Percentiles rank a stretch among this genome's conserved stretches.
Conservation (phyloP, 2,329 filamentous ascomycete genomes). For the Penicillium sp. region DNA sequence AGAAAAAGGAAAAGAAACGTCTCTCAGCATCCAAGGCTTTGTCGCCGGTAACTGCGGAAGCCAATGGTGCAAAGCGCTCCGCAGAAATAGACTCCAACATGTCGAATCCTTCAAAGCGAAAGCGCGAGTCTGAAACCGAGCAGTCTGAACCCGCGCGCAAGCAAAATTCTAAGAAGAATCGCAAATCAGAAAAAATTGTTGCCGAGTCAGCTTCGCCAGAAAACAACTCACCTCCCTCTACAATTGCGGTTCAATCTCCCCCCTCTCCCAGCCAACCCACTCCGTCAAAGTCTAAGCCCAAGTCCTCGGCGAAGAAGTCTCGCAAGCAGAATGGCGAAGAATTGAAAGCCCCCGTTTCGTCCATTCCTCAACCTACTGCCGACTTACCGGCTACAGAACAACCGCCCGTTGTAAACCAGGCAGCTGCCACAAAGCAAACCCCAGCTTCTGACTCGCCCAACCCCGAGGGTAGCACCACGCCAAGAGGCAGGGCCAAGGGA, state of each 20-base stretch:
- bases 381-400: not conserved
- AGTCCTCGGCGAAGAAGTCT: not conserved
- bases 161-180: conserved; percentile 6
- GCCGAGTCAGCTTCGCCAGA: not conserved
- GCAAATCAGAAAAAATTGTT: not conserved
- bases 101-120: conserved; percentile 28
- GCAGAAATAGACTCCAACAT: conserved; percentile 3
- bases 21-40: not conserved
- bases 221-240: not conserved
- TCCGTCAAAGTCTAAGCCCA: not conserved
- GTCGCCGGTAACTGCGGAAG: not conserved
- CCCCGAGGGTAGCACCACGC: not conserved
- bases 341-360: not conserved
- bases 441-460: not conserved
- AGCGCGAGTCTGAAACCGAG: conserved; percentile 20
- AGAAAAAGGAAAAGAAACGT: conserved; percentile 11
- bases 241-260: not conserved
- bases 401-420: not conserved
- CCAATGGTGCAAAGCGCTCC: not conserved
- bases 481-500: not conserved
- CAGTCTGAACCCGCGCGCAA: conserved; percentile 11
- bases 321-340: not conserved
- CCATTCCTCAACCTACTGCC: not conserved
- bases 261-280: not conserved
- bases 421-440: not conserved